phyloP scores from a whole-genome alignment of 2,329 filamentous ascomycete species.

The Aspergillus aculeatinus region DNA sequence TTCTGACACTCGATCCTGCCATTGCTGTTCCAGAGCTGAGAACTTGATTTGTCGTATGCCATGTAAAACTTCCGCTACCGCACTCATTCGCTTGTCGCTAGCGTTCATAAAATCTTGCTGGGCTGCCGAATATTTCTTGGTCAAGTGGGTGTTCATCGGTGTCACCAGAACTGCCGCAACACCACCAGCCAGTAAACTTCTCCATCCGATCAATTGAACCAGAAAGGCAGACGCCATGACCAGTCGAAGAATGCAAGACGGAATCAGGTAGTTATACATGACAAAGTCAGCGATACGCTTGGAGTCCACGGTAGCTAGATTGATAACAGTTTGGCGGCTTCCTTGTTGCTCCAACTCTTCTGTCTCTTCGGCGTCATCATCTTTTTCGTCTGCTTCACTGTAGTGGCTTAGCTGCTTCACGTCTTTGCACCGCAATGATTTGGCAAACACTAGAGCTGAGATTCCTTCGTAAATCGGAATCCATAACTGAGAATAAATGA shows the following conservation, averaged over 20 bases:
- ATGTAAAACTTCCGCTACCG: conserved; percentile 71
- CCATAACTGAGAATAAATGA: conserved; percentile 61
- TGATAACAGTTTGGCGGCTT: conserved; percentile 69
- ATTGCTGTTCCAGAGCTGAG: conserved; percentile 70
- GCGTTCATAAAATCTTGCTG: conserved; percentile 73
- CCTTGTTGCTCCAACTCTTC: conserved; percentile 51
- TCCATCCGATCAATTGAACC: conserved; percentile 67
- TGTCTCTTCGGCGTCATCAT: conserved; percentile 47
- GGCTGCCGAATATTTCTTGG: conserved; percentile 62
- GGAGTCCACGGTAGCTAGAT: conserved; percentile 73
- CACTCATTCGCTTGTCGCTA: conserved; percentile 68
- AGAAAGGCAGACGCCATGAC: conserved; percentile 65
- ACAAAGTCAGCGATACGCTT: conserved; percentile 68
- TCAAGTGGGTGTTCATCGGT: conserved; percentile 66
- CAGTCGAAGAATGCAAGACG: conserved; percentile 62
- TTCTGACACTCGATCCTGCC: conserved; percentile 67
- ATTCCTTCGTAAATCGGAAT: conserved; percentile 69
- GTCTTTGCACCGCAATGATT: conserved; percentile 74
- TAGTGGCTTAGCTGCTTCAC: conserved; percentile 41
- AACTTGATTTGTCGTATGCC: conserved; percentile 84
- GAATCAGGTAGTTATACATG: conserved; percentile 64
- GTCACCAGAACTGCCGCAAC: conserved; percentile 61
- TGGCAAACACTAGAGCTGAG: conserved; percentile 71
- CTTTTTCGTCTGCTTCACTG: conserved; percentile 44
- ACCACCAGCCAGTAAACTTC: conserved; percentile 64